phyloP scores from a whole-genome alignment of 192 early-diverging fungal genomes.

The Backusella parvicylindrica region DNA sequence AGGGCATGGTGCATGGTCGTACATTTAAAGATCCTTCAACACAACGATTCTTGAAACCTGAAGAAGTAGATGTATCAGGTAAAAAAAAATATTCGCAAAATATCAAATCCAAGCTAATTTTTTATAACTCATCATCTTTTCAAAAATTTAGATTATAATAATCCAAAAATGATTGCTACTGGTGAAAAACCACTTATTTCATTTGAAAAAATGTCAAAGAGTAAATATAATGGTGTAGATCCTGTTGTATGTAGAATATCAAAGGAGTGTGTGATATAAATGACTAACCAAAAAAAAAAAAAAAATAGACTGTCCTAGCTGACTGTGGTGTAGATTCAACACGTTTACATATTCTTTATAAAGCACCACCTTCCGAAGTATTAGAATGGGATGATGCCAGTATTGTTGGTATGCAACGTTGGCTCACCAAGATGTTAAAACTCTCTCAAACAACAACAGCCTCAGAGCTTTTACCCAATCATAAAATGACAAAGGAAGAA shows the following conservation, averaged over 20 bases:
- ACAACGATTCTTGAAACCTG: slow-evolving; percentile 70
- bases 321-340: slow-evolving; percentile 81
- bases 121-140: background rate
- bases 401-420: slow-evolving; percentile 92
- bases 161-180: slow-evolving; percentile 59
- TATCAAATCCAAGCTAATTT: no score
- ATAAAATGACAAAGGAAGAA: slow-evolving; percentile 44
- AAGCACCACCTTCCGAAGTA: slow-evolving; percentile 86
- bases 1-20: slow-evolving; percentile 91
- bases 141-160: slow-evolving; percentile 21
- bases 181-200: slow-evolving; percentile 53
- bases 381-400: slow-evolving; percentile 89
- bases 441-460: slow-evolving; percentile 8
- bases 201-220: slow-evolving; percentile 97
- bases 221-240: slow-evolving; percentile 93
- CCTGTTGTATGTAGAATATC: slow-evolving; percentile 52
- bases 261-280: background rate
- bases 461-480: background rate
- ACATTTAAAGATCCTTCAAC: slow-evolving; percentile 77
- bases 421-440: slow-evolving; percentile 57
- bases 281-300: background rate
- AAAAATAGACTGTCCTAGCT: slow-evolving; percentile 45
- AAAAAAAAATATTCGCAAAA: background rate
- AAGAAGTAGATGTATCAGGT: slow-evolving; percentile 65
- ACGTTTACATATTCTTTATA: slow-evolving; percentile 80